Evolutionary conservation across 208 protist species (phyloP), one percentile per base, ranked within the genome.

Genomic region (Acanthamoeba quina): DNA sequence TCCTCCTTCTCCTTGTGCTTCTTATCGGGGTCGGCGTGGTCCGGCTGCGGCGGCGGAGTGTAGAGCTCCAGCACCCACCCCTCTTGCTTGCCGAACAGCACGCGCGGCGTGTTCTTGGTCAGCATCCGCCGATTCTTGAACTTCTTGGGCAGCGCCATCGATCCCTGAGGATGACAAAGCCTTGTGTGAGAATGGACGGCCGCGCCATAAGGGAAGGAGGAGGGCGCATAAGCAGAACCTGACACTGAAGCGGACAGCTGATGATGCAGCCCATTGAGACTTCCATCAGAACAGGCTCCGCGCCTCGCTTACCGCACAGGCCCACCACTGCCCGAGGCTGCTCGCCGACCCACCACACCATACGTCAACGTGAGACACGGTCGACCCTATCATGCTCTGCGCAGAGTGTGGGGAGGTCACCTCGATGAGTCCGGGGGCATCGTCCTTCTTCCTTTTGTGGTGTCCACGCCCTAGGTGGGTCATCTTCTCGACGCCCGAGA

Each of bases 201-300:
- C n/a, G n/a, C n/a, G n/a, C n/a, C n/a, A n/a, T 24, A 3, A n/a
- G 2, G 19, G 58, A 1, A 2, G 13, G 7, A 66, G n/a, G n/a
- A n/a, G n/a, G n/a, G n/a, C n/a, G n/a, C n/a, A n/a, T n/a, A n/a
- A n/a, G n/a, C n/a, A n/a, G n/a, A n/a, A 89, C 80, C 80, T 89
- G 80, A 10, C 72, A 37, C 49, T 89, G 49, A 6, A 89, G 58
- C 17, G 49, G 49, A 64, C 80, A 89, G 80, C 54, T 68, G 49
- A 89, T 89, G n/a, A 89, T 89, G 49, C 80, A 89, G n/a, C 80
- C 80, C 80, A 89, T 89, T 6, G 54, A 68, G 5, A 89, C 80
- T 62, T 89, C 80, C 17, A 89, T 89, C 13, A 89, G 58, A 10
- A 17, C 58, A 26, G 80, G 80, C 49, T 89, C 80, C 2, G 80